Conservation (phyloP, 1,284 basidiomycete species). For the Microbotryum saponariae region DNA sequence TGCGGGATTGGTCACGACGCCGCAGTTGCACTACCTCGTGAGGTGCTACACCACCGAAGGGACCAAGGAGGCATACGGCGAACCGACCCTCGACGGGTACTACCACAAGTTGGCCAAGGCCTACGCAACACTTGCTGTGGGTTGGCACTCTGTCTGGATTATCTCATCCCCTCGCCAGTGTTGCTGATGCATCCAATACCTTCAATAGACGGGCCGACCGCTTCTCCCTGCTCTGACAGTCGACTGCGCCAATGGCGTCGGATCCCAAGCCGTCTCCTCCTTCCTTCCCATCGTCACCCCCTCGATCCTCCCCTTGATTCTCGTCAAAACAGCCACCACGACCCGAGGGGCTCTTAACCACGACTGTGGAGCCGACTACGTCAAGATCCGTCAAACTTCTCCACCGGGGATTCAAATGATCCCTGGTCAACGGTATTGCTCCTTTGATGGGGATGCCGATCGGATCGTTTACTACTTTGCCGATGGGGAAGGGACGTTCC, state of each 20-base stretch:
- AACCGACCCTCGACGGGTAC: conserved; percentile 79
- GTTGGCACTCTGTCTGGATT: conserved; percentile 36
- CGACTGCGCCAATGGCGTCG: conserved; percentile 98
- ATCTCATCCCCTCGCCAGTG: neutral
- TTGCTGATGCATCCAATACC: neutral
- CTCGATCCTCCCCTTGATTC: conserved; percentile 43
- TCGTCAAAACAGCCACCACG: conserved; percentile 59
- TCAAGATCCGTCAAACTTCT: conserved; percentile 82
- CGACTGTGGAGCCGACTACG: conserved; percentile 89
- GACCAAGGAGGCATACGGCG: conserved; percentile 65
- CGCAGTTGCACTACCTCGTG: conserved; percentile 92
- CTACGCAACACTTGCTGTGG: conserved; percentile 77
- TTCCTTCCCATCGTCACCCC: conserved; percentile 53
- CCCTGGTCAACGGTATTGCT: conserved; percentile 72
- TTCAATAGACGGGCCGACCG: conserved; percentile 15
- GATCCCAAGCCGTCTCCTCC: conserved; percentile 60
- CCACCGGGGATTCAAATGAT: conserved; percentile 61
- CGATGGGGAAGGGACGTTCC: conserved; percentile 59
- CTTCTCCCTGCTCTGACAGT: conserved; percentile 54
- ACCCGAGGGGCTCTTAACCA: conserved; percentile 72
- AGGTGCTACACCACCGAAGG: conserved; percentile 78
- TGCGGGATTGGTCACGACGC: conserved; percentile 80
- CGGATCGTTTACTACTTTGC: conserved; percentile 92
- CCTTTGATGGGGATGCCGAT: conserved; percentile 96
- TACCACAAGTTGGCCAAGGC: conserved; percentile 74